Percentiles rank a stretch among this genome's conserved stretches.
Evolutionary conservation across 2,329 filamentous ascomycete genomes (phyloP).

Genomic region (Aspergillus arachidicola): DNA sequence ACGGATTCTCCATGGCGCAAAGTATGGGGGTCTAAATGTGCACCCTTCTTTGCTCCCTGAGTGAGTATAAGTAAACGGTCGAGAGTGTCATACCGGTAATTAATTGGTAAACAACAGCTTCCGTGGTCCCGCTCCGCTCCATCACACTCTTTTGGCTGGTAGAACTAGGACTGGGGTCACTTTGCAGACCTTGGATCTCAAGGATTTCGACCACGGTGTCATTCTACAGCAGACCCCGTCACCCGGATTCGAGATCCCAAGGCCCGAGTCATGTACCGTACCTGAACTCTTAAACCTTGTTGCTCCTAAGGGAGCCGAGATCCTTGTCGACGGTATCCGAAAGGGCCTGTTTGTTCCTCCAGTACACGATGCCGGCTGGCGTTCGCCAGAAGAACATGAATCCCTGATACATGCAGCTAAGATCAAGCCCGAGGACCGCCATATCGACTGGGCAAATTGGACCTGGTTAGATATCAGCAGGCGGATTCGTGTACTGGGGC

Average conservation of each 20-base stretch:
- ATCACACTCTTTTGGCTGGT: constrained; percentile 74
- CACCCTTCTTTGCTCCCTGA: constrained; percentile 90
- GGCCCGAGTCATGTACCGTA: constrained; percentile 51
- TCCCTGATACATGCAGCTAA: constrained; percentile 67
- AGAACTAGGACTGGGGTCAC: constrained; percentile 71
- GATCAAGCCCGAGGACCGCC: constrained; percentile 65
- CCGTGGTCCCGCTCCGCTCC: constrained; percentile 81
- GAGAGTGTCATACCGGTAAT: not conserved
- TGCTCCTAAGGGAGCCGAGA: constrained; percentile 65
- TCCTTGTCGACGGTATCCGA: constrained; percentile 70
- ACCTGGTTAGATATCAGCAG: constrained; percentile 57
- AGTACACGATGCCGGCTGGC: constrained; percentile 38
- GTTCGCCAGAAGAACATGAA: constrained; percentile 25
- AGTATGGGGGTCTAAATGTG: constrained; percentile 88
- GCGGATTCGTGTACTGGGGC: constrained; percentile 63
- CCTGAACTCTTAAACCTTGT: constrained; percentile 57
- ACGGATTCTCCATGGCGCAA: constrained; percentile 68
- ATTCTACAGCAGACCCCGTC: constrained; percentile 70
- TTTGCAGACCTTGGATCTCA: constrained; percentile 80
- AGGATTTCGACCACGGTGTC: constrained; percentile 75
- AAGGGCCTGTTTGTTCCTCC: constrained; percentile 67
- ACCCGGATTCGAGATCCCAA: constrained; percentile 57
- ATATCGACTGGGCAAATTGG: constrained; percentile 63
- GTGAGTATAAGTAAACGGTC: constrained; percentile 46
- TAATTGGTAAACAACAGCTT: constrained; percentile 55